Conservation (phyloP, 139 green algal species). For the Yamagishiella unicocca region DNA sequence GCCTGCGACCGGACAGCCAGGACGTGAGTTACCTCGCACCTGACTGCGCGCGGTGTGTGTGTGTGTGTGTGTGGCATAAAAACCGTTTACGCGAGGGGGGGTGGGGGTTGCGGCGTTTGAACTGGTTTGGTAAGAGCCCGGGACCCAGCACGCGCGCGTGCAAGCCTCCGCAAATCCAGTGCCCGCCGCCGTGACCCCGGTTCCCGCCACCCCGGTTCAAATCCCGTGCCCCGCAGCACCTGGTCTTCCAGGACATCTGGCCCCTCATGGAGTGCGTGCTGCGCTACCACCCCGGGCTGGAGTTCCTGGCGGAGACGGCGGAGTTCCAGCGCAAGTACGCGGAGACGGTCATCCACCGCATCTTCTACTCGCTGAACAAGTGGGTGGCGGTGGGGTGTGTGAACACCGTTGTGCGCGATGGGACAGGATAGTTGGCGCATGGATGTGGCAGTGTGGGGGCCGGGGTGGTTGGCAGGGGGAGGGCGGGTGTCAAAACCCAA, state of each 20-base stretch:
- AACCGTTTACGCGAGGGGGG: too few relatives aligned
- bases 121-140: too few relatives aligned
- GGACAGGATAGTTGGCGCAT: too few relatives aligned
- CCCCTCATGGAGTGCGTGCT: conserved; percentile 90
- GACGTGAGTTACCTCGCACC: conserved; percentile 51
- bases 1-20: conserved; percentile 61
- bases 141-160: too few relatives aligned
- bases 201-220: not conserved
- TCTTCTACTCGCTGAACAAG: conserved; percentile 96
- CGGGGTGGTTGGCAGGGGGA: too few relatives aligned
- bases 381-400: not conserved
- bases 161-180: too few relatives aligned
- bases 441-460: too few relatives aligned
- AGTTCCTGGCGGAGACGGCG: conserved; percentile 94
- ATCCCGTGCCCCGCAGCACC: conserved; percentile 41
- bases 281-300: conserved; percentile 93
- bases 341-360: conserved; percentile 98
- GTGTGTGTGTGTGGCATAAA: too few relatives aligned
- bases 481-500: too few relatives aligned
- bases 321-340: conserved; percentile 99
- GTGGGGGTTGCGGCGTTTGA: too few relatives aligned
- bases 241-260: conserved; percentile 84
- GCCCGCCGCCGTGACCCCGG: too few relatives aligned
- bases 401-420: too few relatives aligned
- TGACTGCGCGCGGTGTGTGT: not conserved